Base-by-base conservation (phyloP, 2,329 filamentous ascomycete genomes). In the Aspergillus sp. region DNA sequence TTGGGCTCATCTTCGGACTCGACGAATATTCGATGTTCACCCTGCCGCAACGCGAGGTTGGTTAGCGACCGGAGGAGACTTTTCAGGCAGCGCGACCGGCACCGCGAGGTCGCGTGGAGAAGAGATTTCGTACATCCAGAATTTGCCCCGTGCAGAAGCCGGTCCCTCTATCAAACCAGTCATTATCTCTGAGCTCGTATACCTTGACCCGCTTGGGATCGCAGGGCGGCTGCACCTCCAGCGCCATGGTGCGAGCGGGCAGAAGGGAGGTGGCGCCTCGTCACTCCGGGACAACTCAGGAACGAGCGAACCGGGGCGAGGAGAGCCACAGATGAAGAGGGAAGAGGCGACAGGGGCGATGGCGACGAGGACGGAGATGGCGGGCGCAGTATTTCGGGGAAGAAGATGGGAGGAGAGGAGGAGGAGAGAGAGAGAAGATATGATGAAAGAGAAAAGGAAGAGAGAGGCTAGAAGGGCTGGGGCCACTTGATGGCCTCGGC, bases 151-250 rank as follows among this genome's bases (percentile, higher is more conserved):
- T 84, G 61, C 91, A 96, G 62, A 95, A 95, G 42, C 91, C 91
- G 29, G 91, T 98, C 44, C 91, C 91, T 53, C 89, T 75, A 66
- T 98, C 91, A 59, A 89, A 95, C 91, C 91, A 98, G 76, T 96
- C 91, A 72, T 93, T 94, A 66, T 94, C 86, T 61, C 85, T 86
- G 53, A 98, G 75, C 69, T 96, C 91, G 64, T 98, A 98, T 58
- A 98, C 91, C 72, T 98, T 98, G 64, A 96, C 91, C 72, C 91
- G 57, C 53, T 67, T 68, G 52, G 63, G 66, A 57, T 67, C 66
- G 53, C 64, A 63, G 50, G 64, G 56, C 46, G 63, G 58, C 49
- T 64, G 61, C 46, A 62, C 52, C 47, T 63, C 62, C 57, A 64
- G 56, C 52, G 65, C 63, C 66, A 67, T 69, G 49, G 45, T 61